Evolutionary conservation across 2,329 filamentous ascomycete genomes (phyloP).

Genomic region (Byssochlamys sp.): DNA sequence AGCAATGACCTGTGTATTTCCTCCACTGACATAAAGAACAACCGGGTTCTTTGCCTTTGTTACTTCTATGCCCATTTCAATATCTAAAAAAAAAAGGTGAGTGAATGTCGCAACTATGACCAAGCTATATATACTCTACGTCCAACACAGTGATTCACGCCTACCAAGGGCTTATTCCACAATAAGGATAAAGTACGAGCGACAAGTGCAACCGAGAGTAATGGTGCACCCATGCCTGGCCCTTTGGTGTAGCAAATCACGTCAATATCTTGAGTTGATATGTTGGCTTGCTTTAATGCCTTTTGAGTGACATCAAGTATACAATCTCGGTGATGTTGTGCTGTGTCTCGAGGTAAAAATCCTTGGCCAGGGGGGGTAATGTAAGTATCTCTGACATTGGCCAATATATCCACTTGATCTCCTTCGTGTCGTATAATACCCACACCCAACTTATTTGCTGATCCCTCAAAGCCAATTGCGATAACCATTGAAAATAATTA

Average conservation of each 20-base stretch:
- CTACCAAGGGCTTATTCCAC: slow-evolving; percentile 78
- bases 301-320: slow-evolving; percentile 74
- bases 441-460: slow-evolving; percentile 93
- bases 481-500: too few species aligned
- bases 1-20: slow-evolving; percentile 95
- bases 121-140: slow-evolving; percentile 46
- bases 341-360: slow-evolving; percentile 93
- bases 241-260: slow-evolving; percentile 94
- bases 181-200: slow-evolving; percentile 72
- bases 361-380: slow-evolving; percentile 82
- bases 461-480: slow-evolving; percentile 73
- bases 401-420: slow-evolving; percentile 60
- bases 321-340: slow-evolving; percentile 77
- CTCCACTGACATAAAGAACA: slow-evolving; percentile 87
- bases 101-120: not conserved
- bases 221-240: slow-evolving; percentile 89
- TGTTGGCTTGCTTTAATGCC: slow-evolving; percentile 61
- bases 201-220: slow-evolving; percentile 75
- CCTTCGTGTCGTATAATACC: slow-evolving; percentile 73
- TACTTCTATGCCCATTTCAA: slow-evolving; percentile 94
- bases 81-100: slow-evolving; percentile 44
- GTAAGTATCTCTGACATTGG: slow-evolving; percentile 92
- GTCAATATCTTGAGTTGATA: slow-evolving; percentile 59
- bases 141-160: slow-evolving; percentile 95
- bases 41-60: slow-evolving; percentile 89